Percentiles rank a stretch among this genome's conserved stretches.
Conservation (phyloP, 768 basidiomycete species). For the Naganishia friedmannii region DNA sequence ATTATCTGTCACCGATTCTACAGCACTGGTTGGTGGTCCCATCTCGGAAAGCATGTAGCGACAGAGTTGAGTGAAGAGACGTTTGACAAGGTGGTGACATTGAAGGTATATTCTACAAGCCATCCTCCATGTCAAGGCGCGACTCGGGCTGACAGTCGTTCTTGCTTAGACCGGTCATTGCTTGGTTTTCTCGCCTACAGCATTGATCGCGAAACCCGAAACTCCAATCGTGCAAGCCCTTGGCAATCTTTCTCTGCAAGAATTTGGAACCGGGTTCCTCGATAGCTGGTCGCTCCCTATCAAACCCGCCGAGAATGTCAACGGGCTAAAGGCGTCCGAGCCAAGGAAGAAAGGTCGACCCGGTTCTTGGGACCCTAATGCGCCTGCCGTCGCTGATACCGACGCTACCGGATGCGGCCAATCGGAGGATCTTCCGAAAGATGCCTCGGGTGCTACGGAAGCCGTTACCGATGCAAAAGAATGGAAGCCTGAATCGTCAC, state of each 20-base stretch:
- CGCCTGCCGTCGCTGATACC: neutral
- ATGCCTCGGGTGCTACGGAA: too few species aligned
- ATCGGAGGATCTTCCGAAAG: neutral
- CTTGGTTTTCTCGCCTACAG: slow-evolving; percentile 29
- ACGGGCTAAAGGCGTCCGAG: neutral
- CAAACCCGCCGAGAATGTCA: neutral
- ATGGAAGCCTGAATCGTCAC: neutral
- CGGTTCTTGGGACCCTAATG: slow-evolving; percentile 1
- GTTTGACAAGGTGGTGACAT: slow-evolving; percentile 29
- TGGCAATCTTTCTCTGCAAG: neutral
- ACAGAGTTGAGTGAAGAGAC: slow-evolving; percentile 27
- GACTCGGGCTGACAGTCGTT: neutral
- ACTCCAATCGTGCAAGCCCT: neutral
- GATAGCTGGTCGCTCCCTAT: neutral
- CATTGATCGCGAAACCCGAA: slow-evolving; percentile 21
- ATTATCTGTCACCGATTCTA: slow-evolving; percentile 31
- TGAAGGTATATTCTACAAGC: slow-evolving; percentile 7
- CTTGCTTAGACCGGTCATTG: slow-evolving; percentile 22
- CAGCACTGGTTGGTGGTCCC: slow-evolving; percentile 28
- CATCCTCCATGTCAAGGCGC: neutral
- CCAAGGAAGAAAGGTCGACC: neutral
- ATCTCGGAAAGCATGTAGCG: slow-evolving; percentile 24
- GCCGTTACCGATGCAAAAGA: neutral
- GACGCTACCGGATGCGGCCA: neutral
- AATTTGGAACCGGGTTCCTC: neutral